These are phyloP conservation scores for Codiaeum variegatum DNA, from an alignment of 441 rosid species.

Conservation along the genomic window DNA sequence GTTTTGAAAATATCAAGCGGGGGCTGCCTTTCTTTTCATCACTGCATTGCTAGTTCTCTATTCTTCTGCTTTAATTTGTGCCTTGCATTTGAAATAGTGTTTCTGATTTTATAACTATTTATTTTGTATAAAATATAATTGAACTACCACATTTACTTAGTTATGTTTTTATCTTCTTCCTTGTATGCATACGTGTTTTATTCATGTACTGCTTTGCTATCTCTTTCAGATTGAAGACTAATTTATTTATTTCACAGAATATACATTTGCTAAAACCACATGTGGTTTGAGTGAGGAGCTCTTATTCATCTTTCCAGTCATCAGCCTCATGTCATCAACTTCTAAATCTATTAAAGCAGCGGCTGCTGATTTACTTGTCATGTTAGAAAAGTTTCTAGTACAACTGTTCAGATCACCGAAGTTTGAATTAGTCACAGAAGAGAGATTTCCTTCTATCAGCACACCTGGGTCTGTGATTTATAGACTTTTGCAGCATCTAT, in stretches of 20 bases:
- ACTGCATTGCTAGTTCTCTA: neutral
- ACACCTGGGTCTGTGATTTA: slow-evolving; percentile 53
- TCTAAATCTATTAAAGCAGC: slow-evolving; percentile 72
- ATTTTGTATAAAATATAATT: neutral
- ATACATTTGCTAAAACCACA: slow-evolving; percentile 30
- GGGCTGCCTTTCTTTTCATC: neutral
- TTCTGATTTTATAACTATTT: neutral
- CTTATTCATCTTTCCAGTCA: slow-evolving; percentile 61
- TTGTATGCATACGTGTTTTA: neutral
- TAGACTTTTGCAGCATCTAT: slow-evolving; percentile 65
- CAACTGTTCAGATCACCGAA: slow-evolving; percentile 44
- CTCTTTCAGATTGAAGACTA: neutral
- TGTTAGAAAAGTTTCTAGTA: slow-evolving; percentile 56
- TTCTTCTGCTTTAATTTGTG: neutral
- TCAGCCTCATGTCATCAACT: slow-evolving; percentile 78
- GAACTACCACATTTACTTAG: neutral
- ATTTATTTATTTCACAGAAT: slow-evolving; percentile 37
- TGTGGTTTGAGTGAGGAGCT: slow-evolving; percentile 54
- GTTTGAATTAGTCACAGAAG: slow-evolving; percentile 35
- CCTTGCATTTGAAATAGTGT: neutral
- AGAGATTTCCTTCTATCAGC: slow-evolving; percentile 44
- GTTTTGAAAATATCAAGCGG: neutral
- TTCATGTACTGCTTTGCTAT: neutral
- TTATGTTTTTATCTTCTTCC: slow-evolving; percentile 3
- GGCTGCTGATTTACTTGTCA: slow-evolving; percentile 67